Percentiles rank a stretch among this genome's conserved stretches.
These are phyloP conservation scores for Hypocrella siamensis DNA, from an alignment of 2,329 filamentous ascomycete genomes.

Conservation along the genomic window DNA sequence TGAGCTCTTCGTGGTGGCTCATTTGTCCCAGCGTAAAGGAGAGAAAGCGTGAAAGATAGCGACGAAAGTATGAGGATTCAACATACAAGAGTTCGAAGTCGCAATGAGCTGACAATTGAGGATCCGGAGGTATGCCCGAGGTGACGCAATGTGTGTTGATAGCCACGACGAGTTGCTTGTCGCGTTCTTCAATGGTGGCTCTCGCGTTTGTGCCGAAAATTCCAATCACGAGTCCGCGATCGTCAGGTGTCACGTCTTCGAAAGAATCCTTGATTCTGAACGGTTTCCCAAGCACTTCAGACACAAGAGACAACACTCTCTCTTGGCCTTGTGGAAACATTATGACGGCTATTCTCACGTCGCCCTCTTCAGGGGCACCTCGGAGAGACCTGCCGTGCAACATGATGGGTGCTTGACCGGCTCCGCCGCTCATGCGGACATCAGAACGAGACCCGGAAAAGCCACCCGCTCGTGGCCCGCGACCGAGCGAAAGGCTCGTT, in stretches of 20 bases:
- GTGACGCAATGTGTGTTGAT: slow-evolving; percentile 68
- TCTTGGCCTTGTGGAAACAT: slow-evolving; percentile 59
- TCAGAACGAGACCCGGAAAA: slow-evolving; percentile 10
- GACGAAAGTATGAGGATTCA: slow-evolving; percentile 51
- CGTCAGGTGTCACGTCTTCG: slow-evolving; percentile 33
- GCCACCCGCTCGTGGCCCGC: slow-evolving; percentile 8
- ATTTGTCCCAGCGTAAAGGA: slow-evolving; percentile 69
- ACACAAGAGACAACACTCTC: slow-evolving; percentile 57
- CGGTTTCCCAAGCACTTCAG: slow-evolving; percentile 64
- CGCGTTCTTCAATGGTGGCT: slow-evolving; percentile 39
- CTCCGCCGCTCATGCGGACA: slow-evolving; percentile 17
- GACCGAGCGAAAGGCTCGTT: slow-evolving; percentile 15
- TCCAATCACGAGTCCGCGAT: slow-evolving; percentile 53
- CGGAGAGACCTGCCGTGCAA: slow-evolving; percentile 24
- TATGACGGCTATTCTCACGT: slow-evolving; percentile 46
- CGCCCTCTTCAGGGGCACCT: slow-evolving; percentile 33
- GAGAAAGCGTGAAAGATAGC: slow-evolving; percentile 64
- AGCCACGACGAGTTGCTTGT: slow-evolving; percentile 43
- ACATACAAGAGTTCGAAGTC: slow-evolving; percentile 84
- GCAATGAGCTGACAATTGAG: slow-evolving; percentile 48
- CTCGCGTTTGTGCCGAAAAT: slow-evolving; percentile 42
- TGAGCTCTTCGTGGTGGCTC: slow-evolving; percentile 60
- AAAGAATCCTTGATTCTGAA: slow-evolving; percentile 43
- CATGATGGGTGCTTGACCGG: slow-evolving; percentile 17
- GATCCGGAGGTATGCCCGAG: slow-evolving; percentile 52